Evolutionary conservation across 2,329 filamentous ascomycete genomes (phyloP).

Genomic region (Fusarium gaditjirri): DNA sequence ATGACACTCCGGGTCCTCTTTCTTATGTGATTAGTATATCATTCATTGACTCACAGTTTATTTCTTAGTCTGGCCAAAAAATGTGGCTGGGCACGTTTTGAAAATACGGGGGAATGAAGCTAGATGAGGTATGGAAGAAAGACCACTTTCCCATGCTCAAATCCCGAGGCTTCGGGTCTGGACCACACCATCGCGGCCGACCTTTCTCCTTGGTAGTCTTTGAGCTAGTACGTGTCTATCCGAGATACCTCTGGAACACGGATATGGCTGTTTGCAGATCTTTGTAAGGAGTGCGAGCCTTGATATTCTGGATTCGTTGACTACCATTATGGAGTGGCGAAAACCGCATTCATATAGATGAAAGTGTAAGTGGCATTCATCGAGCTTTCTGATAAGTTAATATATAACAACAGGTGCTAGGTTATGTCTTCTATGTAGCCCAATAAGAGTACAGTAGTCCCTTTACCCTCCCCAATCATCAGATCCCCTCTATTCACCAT

Average conservation of each 20-base stretch:
- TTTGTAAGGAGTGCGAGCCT: no score
- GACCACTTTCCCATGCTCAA: background rate
- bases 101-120: background rate
- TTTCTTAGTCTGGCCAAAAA: no score
- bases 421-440: rapidly evolving
- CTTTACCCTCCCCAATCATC: no score
- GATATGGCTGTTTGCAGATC: background rate
- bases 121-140: background rate
- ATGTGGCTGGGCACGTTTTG: no score
- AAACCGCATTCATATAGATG: background rate
- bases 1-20: no score
- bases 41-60: no score
- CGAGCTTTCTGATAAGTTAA: no score
- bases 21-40: no score
- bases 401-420: background rate
- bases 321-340: background rate
- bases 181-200: background rate
- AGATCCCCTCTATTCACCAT: background rate
- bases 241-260: no score
- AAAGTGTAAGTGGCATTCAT: no score
- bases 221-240: no score
- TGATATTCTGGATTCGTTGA: background rate
- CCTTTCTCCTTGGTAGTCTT: rapidly evolving
- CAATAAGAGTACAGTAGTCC: rapidly evolving
- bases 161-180: background rate